Percentiles rank a stretch among this genome's conserved stretches.
Evolutionary conservation across 23 red algal species (phyloP).

Genomic region (Gracilaria domingensis): DNA sequence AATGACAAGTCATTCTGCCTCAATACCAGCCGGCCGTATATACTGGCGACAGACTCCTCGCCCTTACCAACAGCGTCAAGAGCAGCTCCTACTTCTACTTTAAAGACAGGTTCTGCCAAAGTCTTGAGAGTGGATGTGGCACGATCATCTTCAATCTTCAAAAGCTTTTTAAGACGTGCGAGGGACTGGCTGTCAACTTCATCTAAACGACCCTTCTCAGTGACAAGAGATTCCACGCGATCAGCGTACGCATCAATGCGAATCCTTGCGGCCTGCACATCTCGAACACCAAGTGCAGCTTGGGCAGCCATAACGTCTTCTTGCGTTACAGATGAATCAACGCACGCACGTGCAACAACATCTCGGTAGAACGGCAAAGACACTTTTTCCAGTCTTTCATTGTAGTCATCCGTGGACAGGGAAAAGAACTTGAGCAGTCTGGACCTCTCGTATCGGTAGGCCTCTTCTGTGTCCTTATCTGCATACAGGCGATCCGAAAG

Average conservation of each 20-base stretch:
- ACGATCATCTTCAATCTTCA: slow-evolving; percentile 74
- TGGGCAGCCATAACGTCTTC: slow-evolving; percentile 72
- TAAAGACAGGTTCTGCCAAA: slow-evolving; percentile 80
- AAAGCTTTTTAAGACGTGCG: slow-evolving; percentile 44
- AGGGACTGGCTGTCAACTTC: slow-evolving; percentile 60
- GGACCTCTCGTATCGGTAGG: slow-evolving; percentile 87
- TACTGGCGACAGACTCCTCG: slow-evolving; percentile 57
- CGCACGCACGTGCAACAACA: slow-evolving; percentile 63
- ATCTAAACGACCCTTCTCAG: slow-evolving; percentile 72
- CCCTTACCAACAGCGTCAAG: slow-evolving; percentile 64
- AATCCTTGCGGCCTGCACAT: slow-evolving; percentile 66
- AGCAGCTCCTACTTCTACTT: slow-evolving; percentile 67
- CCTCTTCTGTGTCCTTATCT: slow-evolving; percentile 96
- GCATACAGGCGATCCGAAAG: slow-evolving; percentile 87
- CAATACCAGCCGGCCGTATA: slow-evolving; percentile 66
- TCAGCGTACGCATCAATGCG: slow-evolving; percentile 81
- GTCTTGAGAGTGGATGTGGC: slow-evolving; percentile 67
- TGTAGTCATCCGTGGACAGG: slow-evolving; percentile 71
- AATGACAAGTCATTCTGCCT: slow-evolving; percentile 77
- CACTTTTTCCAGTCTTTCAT: slow-evolving; percentile 82
- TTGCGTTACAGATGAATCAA: slow-evolving; percentile 51
- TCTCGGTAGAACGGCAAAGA: slow-evolving; percentile 85
- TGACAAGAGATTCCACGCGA: slow-evolving; percentile 70
- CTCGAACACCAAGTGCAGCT: slow-evolving; percentile 80
- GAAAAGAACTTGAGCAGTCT: slow-evolving; percentile 86